Base-by-base conservation (phyloP, 768 basidiomycete species). In the Mycena floridula region DNA sequence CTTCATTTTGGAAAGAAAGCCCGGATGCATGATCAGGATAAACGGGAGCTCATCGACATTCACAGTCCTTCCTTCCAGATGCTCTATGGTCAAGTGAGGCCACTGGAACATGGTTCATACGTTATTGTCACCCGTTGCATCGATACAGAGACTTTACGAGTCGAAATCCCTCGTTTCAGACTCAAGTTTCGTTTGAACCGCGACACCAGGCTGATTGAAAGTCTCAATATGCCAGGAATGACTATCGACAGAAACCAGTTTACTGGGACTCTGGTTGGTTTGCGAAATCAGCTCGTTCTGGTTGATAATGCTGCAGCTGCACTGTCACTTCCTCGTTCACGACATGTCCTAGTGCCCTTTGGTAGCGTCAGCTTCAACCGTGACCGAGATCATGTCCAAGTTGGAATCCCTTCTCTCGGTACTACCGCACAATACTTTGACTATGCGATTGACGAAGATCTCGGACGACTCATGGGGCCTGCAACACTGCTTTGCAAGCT, bases 211-310 rank as follows among this genome's bases (percentile, higher is more conserved):
- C 32, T 35, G 32, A 15, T 18, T 7, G 32, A 35, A 35, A 7
- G 32, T 7, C 18, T 35, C 3, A 18, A 35, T 15, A n/a, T n/a
- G n/a, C n/a, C n/a, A n/a, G 18, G 18, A 13, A 73, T 72, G 62
- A 54, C 69, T 13, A 57, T 75, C n/a, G 70, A 74, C 42, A 1
- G 41, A 2, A 40, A 58, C 26, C 76, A 76, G 46, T 70, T 61
- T 1, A 55, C 56, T 1, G 72, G 72, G 1, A 67, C 72, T 1
- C 54, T 79, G 52, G 62, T 73, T 28, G 77, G 76, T 13, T 51
- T 78, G 25, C 28, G 38, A 25, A 63, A 56, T 27, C 66, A 74
- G 15, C 60, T 77, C 4, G 61, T 76, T 32, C 61, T 70, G 12
- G 3, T 35, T 3, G 32, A 35, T 13, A 42, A 52, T 20, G 18